Evolutionary conservation across 2,329 filamentous ascomycete species (phyloP).

Genomic region (Colletotrichum sp.): DNA sequence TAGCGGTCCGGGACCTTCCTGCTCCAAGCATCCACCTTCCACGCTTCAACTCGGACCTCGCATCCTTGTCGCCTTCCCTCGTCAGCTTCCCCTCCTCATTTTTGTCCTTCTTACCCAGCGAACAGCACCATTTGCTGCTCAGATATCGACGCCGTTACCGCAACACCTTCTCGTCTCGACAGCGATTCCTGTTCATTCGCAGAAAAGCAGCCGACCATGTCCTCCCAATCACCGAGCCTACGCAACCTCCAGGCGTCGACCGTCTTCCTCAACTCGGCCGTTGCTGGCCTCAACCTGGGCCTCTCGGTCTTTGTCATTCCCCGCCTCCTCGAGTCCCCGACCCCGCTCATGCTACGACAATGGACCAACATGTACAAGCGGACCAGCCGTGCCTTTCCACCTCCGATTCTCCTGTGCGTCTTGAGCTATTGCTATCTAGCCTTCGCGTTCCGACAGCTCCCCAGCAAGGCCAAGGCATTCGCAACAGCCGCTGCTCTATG

Average conservation of each 20-base stretch:
- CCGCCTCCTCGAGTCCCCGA: constrained; percentile 59
- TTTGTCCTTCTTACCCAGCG: not conserved
- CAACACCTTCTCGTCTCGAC: not conserved
- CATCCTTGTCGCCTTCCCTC: not conserved
- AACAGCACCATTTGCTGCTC: not conserved
- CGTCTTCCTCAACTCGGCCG: constrained; percentile 53
- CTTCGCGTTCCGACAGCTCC: constrained; percentile 29
- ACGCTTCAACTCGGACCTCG: not conserved
- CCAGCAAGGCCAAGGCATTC: constrained; percentile 45
- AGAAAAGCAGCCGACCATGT: not conserved
- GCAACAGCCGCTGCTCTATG: constrained; percentile 49
- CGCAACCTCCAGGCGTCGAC: constrained; percentile 54
- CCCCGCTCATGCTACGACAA: constrained; percentile 59
- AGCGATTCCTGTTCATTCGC: not conserved
- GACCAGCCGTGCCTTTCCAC: constrained; percentile 43
- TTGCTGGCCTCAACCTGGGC: constrained; percentile 40
- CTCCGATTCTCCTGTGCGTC: constrained; percentile 42
- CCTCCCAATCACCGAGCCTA: constrained; percentile 26
- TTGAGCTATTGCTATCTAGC: constrained; percentile 52
- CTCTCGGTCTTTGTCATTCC: constrained; percentile 53
- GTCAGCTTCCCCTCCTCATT: not conserved
- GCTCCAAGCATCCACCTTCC: not conserved
- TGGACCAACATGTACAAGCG: constrained; percentile 50
- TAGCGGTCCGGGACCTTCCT: not conserved
- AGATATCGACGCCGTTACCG: not conserved